Evolutionary conservation across 257 asterid species (phyloP).

Genomic region (Plantago ovata): DNA sequence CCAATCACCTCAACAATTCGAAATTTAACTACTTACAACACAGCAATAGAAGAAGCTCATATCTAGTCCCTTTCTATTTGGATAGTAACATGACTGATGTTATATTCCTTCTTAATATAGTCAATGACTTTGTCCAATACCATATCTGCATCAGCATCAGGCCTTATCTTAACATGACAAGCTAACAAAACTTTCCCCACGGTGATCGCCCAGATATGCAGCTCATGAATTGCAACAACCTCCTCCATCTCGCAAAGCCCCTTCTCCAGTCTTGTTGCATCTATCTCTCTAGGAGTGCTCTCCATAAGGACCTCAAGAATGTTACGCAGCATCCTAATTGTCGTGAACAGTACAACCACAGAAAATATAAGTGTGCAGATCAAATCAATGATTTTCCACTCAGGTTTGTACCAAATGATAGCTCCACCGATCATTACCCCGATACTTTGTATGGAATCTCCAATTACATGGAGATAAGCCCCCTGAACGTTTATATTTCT

Average conservation of each 20-base stretch:
- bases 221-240: conserved; percentile 70
- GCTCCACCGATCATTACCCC: conserved; percentile 96
- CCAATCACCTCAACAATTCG: background rate
- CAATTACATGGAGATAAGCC: conserved; percentile 88
- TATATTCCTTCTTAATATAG: conserved; percentile 68
- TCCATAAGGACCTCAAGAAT: conserved; percentile 89
- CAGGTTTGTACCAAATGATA: conserved; percentile 76
- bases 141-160: conserved; percentile 74
- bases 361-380: conserved; percentile 80
- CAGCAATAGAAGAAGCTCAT: background rate
- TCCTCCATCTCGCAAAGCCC: conserved; percentile 89
- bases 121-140: conserved; percentile 70
- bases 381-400: conserved; percentile 79
- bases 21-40: background rate
- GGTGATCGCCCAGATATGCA: conserved; percentile 92
- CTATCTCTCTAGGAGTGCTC: conserved; percentile 87
- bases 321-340: conserved; percentile 64
- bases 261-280: conserved; percentile 64
- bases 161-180: conserved; percentile 69
- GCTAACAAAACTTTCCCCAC: conserved; percentile 77
- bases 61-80: conserved; percentile 68
- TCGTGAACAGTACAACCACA: conserved; percentile 58
- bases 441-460: conserved; percentile 82
- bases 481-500: conserved; percentile 85
- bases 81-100: conserved; percentile 77